Evolutionary conservation across 202 grass and related monocot species (phyloP).

Genomic region (Carex arenaria): DNA sequence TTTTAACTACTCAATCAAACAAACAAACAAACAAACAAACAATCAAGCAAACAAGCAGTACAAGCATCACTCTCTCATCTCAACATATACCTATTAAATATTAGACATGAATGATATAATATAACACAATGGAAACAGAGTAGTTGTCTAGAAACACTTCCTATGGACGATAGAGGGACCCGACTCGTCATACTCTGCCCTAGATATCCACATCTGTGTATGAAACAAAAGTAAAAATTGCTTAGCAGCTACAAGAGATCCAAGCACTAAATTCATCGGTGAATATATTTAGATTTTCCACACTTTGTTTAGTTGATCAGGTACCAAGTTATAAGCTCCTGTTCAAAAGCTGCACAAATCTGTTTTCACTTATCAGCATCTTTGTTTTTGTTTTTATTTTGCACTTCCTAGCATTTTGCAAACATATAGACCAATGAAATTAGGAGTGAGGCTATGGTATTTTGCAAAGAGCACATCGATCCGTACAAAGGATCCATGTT

Average conservation of each 20-base stretch:
- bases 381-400: neutral
- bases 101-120: conserved; percentile 19
- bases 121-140: conserved; percentile 8
- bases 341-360: neutral
- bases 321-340: neutral
- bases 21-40: conserved; percentile 34
- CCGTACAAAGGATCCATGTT: too few relatives aligned
- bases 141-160: conserved; percentile 63
- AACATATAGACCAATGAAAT: neutral
- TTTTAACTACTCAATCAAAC: conserved; percentile 43
- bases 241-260: neutral
- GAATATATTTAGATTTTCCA: neutral
- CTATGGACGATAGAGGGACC: conserved; percentile 84
- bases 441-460: neutral
- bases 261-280: neutral
- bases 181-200: conserved; percentile 70
- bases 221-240: neutral
- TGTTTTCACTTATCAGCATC: neutral
- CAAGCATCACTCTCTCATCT: conserved; percentile 5
- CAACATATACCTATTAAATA: conserved; percentile 30
- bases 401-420: neutral
- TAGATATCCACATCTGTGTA: conserved; percentile 89
- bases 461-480: too few relatives aligned
- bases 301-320: neutral
- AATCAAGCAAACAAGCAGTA: conserved; percentile 31